Percentiles rank a stretch among this genome's conserved stretches.
Conservation (phyloP, 305 asterid genomes). For the Rubia occidens region DNA sequence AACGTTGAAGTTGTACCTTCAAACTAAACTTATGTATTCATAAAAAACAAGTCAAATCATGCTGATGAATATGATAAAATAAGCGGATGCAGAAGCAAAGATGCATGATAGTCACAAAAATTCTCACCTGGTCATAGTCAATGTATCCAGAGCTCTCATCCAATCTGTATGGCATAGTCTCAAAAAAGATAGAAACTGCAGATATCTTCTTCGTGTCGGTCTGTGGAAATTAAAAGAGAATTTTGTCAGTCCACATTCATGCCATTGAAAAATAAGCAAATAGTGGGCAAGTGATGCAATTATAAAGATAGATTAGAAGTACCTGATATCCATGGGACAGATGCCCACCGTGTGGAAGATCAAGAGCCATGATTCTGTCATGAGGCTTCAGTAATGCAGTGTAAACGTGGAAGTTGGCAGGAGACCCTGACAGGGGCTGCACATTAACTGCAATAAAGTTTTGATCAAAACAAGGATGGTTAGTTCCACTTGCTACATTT, state of each 20-base stretch:
- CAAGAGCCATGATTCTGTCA: slow-evolving; percentile 87
- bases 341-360: slow-evolving; percentile 92
- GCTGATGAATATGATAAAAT: neutral
- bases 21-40: slow-evolving; percentile 1
- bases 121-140: slow-evolving; percentile 72
- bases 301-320: neutral
- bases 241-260: slow-evolving; percentile 5
- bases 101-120: slow-evolving; percentile 3
- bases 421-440: slow-evolving; percentile 82
- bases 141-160: slow-evolving; percentile 77
- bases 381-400: slow-evolving; percentile 76
- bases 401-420: slow-evolving; percentile 74
- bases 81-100: slow-evolving; percentile 2
- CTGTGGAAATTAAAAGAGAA: slow-evolving; percentile 30
- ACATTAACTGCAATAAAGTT: slow-evolving; percentile 55
- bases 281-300: neutral
- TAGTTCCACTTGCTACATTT: neutral
- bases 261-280: neutral
- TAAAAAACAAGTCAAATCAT: slow-evolving; percentile 2
- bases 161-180: slow-evolving; percentile 94
- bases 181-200: slow-evolving; percentile 79
- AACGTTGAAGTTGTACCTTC: neutral
- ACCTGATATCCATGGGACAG: slow-evolving; percentile 90
- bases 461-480: neutral
- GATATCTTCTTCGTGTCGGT: slow-evolving; percentile 90